These are phyloP conservation scores for Scedosporium boydii DNA, from an alignment of 2,329 filamentous ascomycete genomes.

Conservation along the genomic window DNA sequence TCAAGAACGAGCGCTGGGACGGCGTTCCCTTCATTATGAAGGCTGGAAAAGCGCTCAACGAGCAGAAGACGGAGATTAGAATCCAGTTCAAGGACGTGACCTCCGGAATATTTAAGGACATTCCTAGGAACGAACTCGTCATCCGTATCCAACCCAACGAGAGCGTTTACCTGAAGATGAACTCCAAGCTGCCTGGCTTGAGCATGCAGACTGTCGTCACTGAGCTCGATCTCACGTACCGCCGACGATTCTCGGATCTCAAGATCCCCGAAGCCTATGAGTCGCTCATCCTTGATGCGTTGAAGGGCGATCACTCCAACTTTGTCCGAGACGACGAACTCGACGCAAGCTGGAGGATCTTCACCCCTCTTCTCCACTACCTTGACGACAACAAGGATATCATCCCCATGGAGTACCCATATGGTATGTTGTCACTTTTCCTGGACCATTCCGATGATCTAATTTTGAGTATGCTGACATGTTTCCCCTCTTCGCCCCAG, in stretches of 20 bases:
- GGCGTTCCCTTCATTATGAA: conserved; percentile 99
- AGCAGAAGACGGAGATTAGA: conserved; percentile 98
- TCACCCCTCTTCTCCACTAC: conserved; percentile 94
- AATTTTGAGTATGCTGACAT: conserved; percentile 12
- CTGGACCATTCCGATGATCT: neutral
- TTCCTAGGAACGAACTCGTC: conserved; percentile 96
- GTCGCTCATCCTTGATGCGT: conserved; percentile 88
- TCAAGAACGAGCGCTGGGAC: conserved; percentile 99
- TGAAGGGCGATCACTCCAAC: conserved; percentile 99
- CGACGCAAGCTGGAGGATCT: conserved; percentile 97
- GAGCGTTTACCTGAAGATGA: conserved; percentile 99
- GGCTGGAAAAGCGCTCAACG: conserved; percentile 96
- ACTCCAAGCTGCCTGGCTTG: conserved; percentile 95
- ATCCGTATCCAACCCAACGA: conserved; percentile 99
- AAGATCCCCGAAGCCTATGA: conserved; percentile 99
- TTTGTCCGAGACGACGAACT: conserved; percentile 96
- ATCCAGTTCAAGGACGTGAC: conserved; percentile 99
- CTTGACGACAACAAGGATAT: conserved; percentile 99
- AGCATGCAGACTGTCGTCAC: conserved; percentile 99
- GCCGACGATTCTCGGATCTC: conserved; percentile 94
- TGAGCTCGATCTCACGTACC: conserved; percentile 95
- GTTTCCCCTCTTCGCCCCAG: conserved; percentile 35
- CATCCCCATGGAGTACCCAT: conserved; percentile 98
- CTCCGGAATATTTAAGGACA: conserved; percentile 99
- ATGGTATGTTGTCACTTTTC: conserved; percentile 54